Percentiles rank a stretch among this genome's conserved stretches.
These are phyloP conservation scores for Paraphysoderma sedebokerense DNA, from an alignment of 371 early-diverging fungal species.

Conservation along the genomic window DNA sequence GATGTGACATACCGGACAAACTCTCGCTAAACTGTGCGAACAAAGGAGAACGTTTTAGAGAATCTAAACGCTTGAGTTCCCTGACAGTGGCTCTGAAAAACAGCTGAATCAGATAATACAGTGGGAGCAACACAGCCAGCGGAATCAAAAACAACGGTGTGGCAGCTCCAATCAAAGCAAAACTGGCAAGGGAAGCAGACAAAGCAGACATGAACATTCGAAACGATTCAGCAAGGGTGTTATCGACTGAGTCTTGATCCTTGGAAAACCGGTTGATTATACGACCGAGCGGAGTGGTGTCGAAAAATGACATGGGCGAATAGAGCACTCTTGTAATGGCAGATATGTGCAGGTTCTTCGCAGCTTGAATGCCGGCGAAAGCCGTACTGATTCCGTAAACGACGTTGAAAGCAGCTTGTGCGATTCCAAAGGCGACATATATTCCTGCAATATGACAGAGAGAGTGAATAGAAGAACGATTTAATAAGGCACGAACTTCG, in stretches of 20 bases:
- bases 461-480: too few species aligned
- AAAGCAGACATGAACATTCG: conserved; percentile 26
- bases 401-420: conserved; percentile 12
- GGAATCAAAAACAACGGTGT: not conserved
- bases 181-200: not conserved
- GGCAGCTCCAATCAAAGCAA: not conserved
- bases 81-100: not conserved
- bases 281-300: conserved; percentile 66
- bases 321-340: conserved; percentile 7
- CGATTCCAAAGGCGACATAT: conserved; percentile 17
- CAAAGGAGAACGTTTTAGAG: conserved; percentile 59
- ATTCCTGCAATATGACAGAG: too few species aligned
- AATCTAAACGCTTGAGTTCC: conserved; percentile 32
- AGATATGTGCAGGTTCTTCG: not conserved
- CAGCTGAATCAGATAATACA: not conserved
- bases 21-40: conserved; percentile 34
- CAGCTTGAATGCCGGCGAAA: not conserved
- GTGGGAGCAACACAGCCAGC: not conserved
- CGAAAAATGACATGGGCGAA: conserved; percentile 61
- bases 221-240: conserved; percentile 43
- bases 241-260: conserved; percentile 67
- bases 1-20: not conserved
- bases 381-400: not conserved
- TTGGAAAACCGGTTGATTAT: conserved; percentile 76
- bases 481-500: too few species aligned